Percentiles rank a stretch among this genome's conserved stretches.
Conservation (phyloP, 495 filamentous ascomycete species). For the Tuber brumale region DNA sequence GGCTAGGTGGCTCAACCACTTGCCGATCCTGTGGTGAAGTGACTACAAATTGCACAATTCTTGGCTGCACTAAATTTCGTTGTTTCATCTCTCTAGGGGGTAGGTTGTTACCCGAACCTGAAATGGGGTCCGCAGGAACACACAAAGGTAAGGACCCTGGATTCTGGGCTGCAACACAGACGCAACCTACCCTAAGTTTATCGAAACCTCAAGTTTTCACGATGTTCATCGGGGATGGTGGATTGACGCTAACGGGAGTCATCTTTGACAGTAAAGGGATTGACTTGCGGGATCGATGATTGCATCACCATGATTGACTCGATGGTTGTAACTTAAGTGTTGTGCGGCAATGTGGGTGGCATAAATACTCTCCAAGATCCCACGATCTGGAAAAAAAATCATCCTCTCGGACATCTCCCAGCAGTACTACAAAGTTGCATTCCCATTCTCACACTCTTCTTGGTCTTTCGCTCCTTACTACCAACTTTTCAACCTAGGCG, state of each 20-base stretch:
- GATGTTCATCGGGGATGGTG: not conserved
- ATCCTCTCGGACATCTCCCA: not conserved
- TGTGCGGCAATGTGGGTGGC: not conserved
- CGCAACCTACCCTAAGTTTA: not conserved
- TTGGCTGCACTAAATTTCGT: too few species aligned
- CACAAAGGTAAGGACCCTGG: too few species aligned
- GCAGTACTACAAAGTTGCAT: not conserved
- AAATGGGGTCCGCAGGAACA: too few species aligned
- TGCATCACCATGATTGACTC: not conserved
- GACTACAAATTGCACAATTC: too few species aligned
- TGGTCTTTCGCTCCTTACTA: not conserved
- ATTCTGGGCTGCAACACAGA: not conserved
- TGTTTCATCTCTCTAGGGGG: too few species aligned
- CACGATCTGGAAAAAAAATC: not conserved
- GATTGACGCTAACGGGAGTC: not conserved
- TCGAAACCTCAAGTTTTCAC: not conserved
- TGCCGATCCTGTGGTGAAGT: too few species aligned
- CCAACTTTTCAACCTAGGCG: not conserved
- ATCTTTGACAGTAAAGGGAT: not conserved
- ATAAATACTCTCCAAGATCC: not conserved
- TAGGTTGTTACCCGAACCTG: too few species aligned
- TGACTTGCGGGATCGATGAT: not conserved
- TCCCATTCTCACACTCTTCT: not conserved
- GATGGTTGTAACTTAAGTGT: not conserved
- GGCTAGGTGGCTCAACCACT: too few species aligned